Conservation (phyloP, 345 rosid genomes). For the Mallotus nudiflorus region DNA sequence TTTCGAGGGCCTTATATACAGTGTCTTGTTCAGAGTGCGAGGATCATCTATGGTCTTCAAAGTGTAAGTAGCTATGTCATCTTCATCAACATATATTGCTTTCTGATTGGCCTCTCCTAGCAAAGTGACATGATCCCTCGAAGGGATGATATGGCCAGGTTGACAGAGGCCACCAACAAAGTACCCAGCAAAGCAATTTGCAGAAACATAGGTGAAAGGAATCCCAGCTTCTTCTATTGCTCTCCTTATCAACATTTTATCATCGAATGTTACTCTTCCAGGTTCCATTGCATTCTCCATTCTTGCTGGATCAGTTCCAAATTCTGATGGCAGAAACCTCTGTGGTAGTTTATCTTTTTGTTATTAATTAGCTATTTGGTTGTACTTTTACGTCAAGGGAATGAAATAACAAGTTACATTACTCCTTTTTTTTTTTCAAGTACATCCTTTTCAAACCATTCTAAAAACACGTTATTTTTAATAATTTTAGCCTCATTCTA, state of each 20-base stretch:
- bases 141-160: slow-evolving; percentile 50
- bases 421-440: too few species aligned
- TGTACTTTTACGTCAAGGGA: too few species aligned
- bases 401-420: too few species aligned
- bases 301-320: slow-evolving; percentile 78
- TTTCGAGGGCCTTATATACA: slow-evolving; percentile 45
- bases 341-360: slow-evolving; percentile 4
- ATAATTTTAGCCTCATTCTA: too few species aligned
- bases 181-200: slow-evolving; percentile 80
- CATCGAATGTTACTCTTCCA: slow-evolving; percentile 71
- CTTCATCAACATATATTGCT: slow-evolving; percentile 57
- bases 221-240: slow-evolving; percentile 85
- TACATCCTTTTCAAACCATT: too few species aligned
- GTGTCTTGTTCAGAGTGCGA: slow-evolving; percentile 49
- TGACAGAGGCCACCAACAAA: slow-evolving; percentile 56
- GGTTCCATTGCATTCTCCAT: slow-evolving; percentile 86
- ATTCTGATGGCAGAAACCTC: slow-evolving; percentile 67
- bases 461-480: too few species aligned
- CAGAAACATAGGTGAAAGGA: slow-evolving; percentile 68
- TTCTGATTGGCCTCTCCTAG: slow-evolving; percentile 49
- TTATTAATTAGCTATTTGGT: too few species aligned
- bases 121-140: slow-evolving; percentile 41
- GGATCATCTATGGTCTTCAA: slow-evolving; percentile 45
- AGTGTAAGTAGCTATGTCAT: slow-evolving; percentile 52
- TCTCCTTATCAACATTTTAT: slow-evolving; percentile 74